Percentiles rank a stretch among this genome's conserved stretches.
Conservation (phyloP, 257 asterid genomes). For the Agastache rugosa region DNA sequence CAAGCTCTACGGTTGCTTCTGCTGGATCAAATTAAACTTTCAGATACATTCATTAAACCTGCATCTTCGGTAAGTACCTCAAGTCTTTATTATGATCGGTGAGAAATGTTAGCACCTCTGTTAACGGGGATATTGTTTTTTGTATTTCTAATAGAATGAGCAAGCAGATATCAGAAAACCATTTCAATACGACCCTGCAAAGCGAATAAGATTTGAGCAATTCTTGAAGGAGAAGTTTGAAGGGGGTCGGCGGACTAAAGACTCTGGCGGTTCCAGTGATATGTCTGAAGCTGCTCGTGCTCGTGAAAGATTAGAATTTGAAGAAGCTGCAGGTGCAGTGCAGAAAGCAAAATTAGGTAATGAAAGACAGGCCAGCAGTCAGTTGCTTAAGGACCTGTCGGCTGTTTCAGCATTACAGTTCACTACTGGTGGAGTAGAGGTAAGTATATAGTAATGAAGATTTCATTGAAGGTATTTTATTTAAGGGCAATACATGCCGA, state of each 20-base stretch:
- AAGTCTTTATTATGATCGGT: conserved; percentile 21
- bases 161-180: conserved; percentile 62
- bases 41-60: conserved; percentile 85
- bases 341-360: conserved; percentile 59
- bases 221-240: conserved; percentile 92
- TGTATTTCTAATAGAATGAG: conserved; percentile 54
- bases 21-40: conserved; percentile 68
- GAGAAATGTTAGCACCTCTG: conserved; percentile 5
- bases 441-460: conserved; percentile 35
- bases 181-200: conserved; percentile 73
- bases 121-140: conserved; percentile 24
- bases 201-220: conserved; percentile 92
- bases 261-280: conserved; percentile 79
- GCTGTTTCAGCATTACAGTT: conserved; percentile 72
- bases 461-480: conserved; percentile 6
- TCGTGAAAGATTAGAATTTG: conserved; percentile 95
- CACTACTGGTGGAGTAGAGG: conserved; percentile 75
- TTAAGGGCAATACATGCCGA: not conserved
- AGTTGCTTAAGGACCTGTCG: conserved; percentile 55
- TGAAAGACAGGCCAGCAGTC: conserved; percentile 55
- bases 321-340: conserved; percentile 72
- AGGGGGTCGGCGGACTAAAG: conserved; percentile 93
- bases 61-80: conserved; percentile 70
- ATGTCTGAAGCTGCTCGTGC: conserved; percentile 99
- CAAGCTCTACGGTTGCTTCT: conserved; percentile 55